A percentile compares a stretch with the other conserved stretches of the same genome.
Evolutionary conservation across 495 filamentous ascomycete genomes (phyloP).

Genomic region (Penicillium nucicola): DNA sequence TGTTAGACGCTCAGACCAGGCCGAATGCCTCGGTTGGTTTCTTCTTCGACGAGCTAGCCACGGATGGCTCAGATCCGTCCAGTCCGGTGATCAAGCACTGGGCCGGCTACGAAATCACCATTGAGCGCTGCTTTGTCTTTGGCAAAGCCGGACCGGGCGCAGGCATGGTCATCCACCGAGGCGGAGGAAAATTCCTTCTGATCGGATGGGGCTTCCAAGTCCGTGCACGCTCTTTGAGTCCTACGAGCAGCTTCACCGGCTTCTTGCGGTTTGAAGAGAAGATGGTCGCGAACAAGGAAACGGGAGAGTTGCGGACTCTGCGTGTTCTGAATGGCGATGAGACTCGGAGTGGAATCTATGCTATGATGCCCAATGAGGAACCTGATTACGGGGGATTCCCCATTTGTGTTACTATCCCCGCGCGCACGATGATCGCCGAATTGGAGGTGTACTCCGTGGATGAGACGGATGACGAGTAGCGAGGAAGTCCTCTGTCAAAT

Average conservation of each 20-base stretch:
- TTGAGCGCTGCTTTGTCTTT: slow-evolving; percentile 48
- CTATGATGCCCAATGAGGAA: slow-evolving; percentile 49
- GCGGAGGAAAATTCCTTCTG: slow-evolving; percentile 37
- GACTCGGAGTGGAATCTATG: slow-evolving; percentile 41
- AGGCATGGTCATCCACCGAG: slow-evolving; percentile 45
- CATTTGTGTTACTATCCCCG: slow-evolving; percentile 47
- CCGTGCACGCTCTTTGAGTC: slow-evolving; percentile 21
- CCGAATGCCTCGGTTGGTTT: slow-evolving; percentile 40
- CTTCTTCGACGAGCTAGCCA: slow-evolving; percentile 42
- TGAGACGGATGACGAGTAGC: slow-evolving; percentile 16
- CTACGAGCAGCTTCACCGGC: slow-evolving; percentile 38
- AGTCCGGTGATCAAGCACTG: slow-evolving; percentile 19
- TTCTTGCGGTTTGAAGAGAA: slow-evolving; percentile 44
- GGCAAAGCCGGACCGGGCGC: slow-evolving; percentile 38
- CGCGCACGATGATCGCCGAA: slow-evolving; percentile 47
- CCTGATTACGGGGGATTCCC: slow-evolving; percentile 51
- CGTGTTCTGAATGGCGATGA: slow-evolving; percentile 49
- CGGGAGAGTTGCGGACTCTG: slow-evolving; percentile 32
- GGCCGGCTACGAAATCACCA: slow-evolving; percentile 30
- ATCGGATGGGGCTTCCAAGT: slow-evolving; percentile 49
- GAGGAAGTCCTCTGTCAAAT: not conserved
- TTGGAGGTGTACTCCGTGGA: slow-evolving; percentile 40
- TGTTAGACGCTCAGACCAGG: slow-evolving; percentile 39
- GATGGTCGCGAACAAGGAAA: slow-evolving; percentile 28
- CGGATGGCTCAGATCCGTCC: slow-evolving; percentile 19